These are phyloP conservation scores for Glaciozyma martinii DNA, from an alignment of 768 basidiomycete genomes.

Conservation along the genomic window DNA sequence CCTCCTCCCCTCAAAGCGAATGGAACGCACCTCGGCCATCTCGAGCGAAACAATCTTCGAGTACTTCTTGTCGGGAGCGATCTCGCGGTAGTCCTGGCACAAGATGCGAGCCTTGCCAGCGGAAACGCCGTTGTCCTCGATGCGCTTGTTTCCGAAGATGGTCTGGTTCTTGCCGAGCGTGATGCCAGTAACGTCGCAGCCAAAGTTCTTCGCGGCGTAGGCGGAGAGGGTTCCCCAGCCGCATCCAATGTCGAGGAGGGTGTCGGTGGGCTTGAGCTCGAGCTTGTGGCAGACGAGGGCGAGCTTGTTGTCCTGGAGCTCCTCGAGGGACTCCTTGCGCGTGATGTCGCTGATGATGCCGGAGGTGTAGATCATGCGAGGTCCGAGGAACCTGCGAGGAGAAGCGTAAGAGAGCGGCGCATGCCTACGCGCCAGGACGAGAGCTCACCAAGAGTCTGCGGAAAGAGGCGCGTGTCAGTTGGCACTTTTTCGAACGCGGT, in stretches of 20 bases:
- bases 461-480: background rate
- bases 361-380: conserved; percentile 95
- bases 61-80: conserved; percentile 65
- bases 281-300: conserved; percentile 91
- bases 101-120: conserved; percentile 74
- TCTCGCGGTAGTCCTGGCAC: conserved; percentile 86
- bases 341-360: conserved; percentile 69
- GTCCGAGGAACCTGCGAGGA: conserved; percentile 69
- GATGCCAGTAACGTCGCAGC: conserved; percentile 90
- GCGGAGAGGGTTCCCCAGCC: conserved; percentile 96
- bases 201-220: conserved; percentile 94
- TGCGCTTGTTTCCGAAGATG: conserved; percentile 80
- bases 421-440: background rate
- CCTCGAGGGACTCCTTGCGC: conserved; percentile 71
- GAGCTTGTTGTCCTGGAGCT: conserved; percentile 97
- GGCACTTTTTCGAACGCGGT: background rate
- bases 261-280: conserved; percentile 74
- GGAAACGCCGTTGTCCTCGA: conserved; percentile 64
- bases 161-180: conserved; percentile 87
- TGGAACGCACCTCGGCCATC: conserved; percentile 75
- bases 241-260: conserved; percentile 45
- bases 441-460: conserved; percentile 51
- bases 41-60: conserved; percentile 93
- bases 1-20: background rate
- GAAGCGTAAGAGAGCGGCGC: background rate